Base-by-base conservation (phyloP, 352 stramenopile species). In the Phytophthora megakarya region DNA sequence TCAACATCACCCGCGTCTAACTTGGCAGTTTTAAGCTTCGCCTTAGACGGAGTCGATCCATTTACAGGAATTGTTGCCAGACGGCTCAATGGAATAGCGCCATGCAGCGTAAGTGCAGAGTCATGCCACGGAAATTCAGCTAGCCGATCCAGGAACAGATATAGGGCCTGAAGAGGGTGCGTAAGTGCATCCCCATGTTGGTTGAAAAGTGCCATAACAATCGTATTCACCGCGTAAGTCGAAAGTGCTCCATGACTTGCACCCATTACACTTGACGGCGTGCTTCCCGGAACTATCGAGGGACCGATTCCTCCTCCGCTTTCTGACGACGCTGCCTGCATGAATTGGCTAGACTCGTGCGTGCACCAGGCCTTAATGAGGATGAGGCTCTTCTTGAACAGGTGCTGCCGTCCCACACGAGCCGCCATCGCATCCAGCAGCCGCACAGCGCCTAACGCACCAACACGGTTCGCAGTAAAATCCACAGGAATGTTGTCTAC, bases 291-390 rank as follows among this genome's bases (percentile, higher is more conserved):
- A 37, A 61, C 23, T 23, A 58, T 33, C 1, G 62, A 43, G 3
- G 49, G 50, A 1, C 47, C 70, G 15, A 62, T 40, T 30, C 50
- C 51, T 30, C 50, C 51, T 4, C 64, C 65, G 47, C 23, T 52
- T 25, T 68, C 65, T 16, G 38, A 49, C 15, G 64, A 63, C 18
- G 64, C 65, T 30, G 54, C 25, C 61, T 90, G 65, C 40, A 77
- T 50, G 67, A 89, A 96, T 32, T 73, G 61, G 16, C 76, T 70
- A 26, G 84, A 95, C 70, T 97, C 90, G 50, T 95, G 88, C 21
- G 88, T 78, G 62, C 89, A 97, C 90, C 90, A 97, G 4, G 88
- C 82, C 73, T 96, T 97, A 62, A 97, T 88, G 56, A 96, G 70
- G 12, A 97, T 80, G 30, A 97, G 53, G 67, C 81, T 95, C 59